Base-by-base conservation (phyloP, 192 early-diverging fungal genomes). In the Backusella mclennaniae region DNA sequence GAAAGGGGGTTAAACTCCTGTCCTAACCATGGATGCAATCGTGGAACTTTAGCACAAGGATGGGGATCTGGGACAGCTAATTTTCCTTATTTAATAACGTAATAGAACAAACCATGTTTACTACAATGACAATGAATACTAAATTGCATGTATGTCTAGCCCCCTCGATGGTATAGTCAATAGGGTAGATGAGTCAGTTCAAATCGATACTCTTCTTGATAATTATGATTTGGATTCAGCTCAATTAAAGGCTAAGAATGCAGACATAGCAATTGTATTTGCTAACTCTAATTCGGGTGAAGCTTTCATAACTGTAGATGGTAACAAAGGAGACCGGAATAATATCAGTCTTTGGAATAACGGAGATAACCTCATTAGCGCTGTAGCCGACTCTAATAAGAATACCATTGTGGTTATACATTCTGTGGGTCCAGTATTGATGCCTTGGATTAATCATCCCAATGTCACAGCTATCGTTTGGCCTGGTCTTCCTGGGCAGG, bases 401-500 rank as follows among this genome's bases (percentile, higher is more conserved):
- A 85, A 85, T 52, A 86, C 84, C 15, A 75, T 85, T 63, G 84
- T 85, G 29, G 84, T 85, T 11, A 81, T 86, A 23, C 75, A 85
- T 70, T 71, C 82, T 31, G 80, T 85, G 36, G 91, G 88, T 44
- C 74, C 90, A 29, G 90, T 92, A 35, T 59, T 84, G 68, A 89
- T 91, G 88, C 82, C 86, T 19, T 91, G 86, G 88, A 74, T 86
- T 66, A 67, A 84, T 66, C 83, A 91, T 72, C 88, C 89, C n/a
- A 90, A 91, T 76, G 74, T 92, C 71, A 85, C 75, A 9, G 87
- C 86, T 59, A 79, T 89, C 3, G 70, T 92, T 74, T 79, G 78
- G 35, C 87, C 90, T 23, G 75, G 80, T 36, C 74, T 92, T 69
- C 90, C 90, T 31, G 91, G 91, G 23, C 89, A 92, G 78, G 91